Evolutionary conservation across 495 filamentous ascomycete species (phyloP), one percentile per base, ranked within the genome.

Genomic region (Neurospora sp.): DNA sequence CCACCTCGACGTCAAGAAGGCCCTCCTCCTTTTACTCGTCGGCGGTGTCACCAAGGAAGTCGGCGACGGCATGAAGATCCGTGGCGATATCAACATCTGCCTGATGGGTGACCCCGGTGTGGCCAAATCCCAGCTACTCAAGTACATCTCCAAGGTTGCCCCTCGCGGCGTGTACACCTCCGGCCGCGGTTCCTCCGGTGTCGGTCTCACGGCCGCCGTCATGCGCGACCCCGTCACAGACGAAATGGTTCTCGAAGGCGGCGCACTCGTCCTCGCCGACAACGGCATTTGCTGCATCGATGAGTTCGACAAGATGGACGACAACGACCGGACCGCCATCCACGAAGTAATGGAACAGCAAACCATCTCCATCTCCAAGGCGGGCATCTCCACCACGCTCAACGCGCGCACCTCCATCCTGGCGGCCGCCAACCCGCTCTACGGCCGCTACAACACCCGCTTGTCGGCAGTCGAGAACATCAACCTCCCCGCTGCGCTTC

Each of bases 331-430:
- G 73, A 98, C 96, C 0, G 96, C 96, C 38, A 98, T 99, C 79
- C 96, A 99, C 87, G 96, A 99, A 90, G 96, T 99, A 39, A 99
- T 99, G 96, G 96, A 99, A 79, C 96, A 99, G 80, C 96, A 99
- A 83, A 99, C 96, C 70, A 99, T 99, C 73, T 97, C 93, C 72
- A 98, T 99, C 76, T 97, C 94, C 76, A 99, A 99, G 85, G 96
- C 96, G 21, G 96, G 96, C 74, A 99, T 99, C 81, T 96, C 90
- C 59, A 99, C 96, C 15, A 94, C 94, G 0, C 89, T 99, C 43
- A 99, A 99, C 78, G 96, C 96, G 3, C 92, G 96, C 69, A 97
- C 96, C 17, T 96, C 96, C 0, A 98, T 99, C 79, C 89, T 99
- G n/a, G 96, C 96, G 2, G 96, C 96, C 15, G 96, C 96, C 73